Conservation (phyloP, 345 rosid species). For the Eucalyptus cloeziana region DNA sequence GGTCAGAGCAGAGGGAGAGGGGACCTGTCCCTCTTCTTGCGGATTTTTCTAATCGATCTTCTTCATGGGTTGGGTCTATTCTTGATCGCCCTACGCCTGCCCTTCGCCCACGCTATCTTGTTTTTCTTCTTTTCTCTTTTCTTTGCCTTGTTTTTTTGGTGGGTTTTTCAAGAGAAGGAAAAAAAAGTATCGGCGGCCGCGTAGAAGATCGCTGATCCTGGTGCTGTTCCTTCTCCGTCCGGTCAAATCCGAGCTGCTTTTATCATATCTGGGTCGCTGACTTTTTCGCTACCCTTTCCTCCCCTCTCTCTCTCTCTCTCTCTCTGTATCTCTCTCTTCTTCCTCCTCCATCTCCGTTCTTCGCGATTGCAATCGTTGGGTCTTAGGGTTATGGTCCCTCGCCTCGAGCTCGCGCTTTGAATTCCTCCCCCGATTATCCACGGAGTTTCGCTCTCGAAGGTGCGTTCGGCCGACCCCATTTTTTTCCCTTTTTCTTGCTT, state of each 20-base stretch:
- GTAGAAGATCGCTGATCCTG: background rate
- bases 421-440: constrained; percentile 9
- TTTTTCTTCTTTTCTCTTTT: background rate
- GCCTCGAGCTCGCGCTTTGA: background rate
- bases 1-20: background rate
- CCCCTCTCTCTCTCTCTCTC: background rate
- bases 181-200: background rate
- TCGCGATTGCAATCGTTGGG: background rate
- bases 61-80: background rate
- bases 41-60: background rate
- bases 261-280: background rate
- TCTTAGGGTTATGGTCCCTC: constrained; percentile 3
- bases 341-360: background rate
- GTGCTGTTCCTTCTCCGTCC: background rate
- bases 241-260: background rate
- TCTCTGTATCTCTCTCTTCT: background rate
- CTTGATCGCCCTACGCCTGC: background rate
- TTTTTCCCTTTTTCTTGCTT: background rate
- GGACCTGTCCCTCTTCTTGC: background rate
- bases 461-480: background rate
- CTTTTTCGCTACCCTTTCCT: background rate
- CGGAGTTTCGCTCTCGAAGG: constrained; percentile 61
- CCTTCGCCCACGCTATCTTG: background rate
- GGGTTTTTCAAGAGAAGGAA: background rate
- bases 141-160: background rate